Base-by-base conservation (phyloP, 352 stramenopile genomes). In the Globisporangium echinulatum region DNA sequence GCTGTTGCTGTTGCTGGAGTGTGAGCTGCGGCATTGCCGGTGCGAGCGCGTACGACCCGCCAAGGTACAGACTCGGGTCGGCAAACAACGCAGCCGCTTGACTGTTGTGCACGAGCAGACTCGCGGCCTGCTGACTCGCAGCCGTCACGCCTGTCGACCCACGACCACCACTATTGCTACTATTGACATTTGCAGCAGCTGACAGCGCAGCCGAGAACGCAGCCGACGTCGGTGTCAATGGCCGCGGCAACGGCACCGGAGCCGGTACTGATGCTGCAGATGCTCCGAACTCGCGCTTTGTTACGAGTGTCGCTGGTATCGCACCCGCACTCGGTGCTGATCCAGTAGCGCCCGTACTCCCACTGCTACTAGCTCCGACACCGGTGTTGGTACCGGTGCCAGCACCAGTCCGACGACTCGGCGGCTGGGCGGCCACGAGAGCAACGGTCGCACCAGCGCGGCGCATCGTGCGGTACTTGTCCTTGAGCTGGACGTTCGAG, bases 391-490 rank as follows among this genome's bases (percentile, higher is more conserved):
- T 33, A 33, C 25, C 25, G 1, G 25, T 33, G 25, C 25, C 25
- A 33, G 25, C 57, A 0, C 73, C 77, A 9, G 77, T 57, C 33
- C 80, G 68, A 0, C 79, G 74, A 67, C 65, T 89, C 3, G 70
- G 71, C 6, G 75, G 63, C 19, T 75, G 82, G 14, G 71, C 67
- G 11, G 80, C 56, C 4, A 82, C 54, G 5, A 85, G 54, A 0
- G 75, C 72, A 0, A 71, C 72, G 2, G 66, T 80, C 0, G 74
- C 58, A 17, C 83, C 79, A 6, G 81, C 82, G 36, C 83, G 62
- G n/a, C 78, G 64, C 81, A 92, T 88, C 0, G 83, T 92, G 6
- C 83, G 79, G 50, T 87, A 92, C 58, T 92, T 92, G 66, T 92
- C 83, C 62, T 92, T 92, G 14, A 92, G 71, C 58, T 92, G 83